Evolutionary conservation across 2,329 filamentous ascomycete species (phyloP).

Genomic region (Aspergillus sp.): DNA sequence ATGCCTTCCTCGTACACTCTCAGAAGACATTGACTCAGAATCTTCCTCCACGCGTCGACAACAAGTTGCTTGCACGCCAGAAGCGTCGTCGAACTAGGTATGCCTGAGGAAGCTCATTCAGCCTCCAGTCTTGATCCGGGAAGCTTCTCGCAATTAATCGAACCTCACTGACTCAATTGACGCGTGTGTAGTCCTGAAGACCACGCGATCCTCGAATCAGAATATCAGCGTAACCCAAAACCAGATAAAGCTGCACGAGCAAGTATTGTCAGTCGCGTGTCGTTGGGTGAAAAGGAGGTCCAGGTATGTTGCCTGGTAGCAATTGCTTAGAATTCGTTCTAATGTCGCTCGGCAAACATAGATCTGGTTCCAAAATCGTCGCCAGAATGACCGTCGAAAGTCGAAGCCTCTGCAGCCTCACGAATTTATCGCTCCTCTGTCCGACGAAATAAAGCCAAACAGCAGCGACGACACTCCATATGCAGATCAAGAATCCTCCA

Average conservation of each 20-base stretch:
- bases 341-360: constrained; percentile 43
- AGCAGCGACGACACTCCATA: constrained; percentile 35
- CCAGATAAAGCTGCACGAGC: constrained; percentile 88
- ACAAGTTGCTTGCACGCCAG: constrained; percentile 63
- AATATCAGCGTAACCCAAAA: constrained; percentile 83
- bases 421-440: constrained; percentile 62
- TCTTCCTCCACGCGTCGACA: constrained; percentile 61
- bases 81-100: constrained; percentile 67
- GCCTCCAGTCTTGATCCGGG: not conserved
- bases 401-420: constrained; percentile 79
- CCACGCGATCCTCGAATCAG: constrained; percentile 83
- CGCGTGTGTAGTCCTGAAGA: constrained; percentile 71
- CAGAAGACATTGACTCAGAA: constrained; percentile 61
- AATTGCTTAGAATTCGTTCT: constrained; percentile 28
- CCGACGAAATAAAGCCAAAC: constrained; percentile 33
- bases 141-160: not conserved
- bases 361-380: constrained; percentile 98
- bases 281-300: constrained; percentile 92
- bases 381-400: constrained; percentile 90
- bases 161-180: constrained; percentile 14
- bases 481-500: constrained; percentile 34
- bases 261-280: constrained; percentile 81
- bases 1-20: constrained; percentile 65
- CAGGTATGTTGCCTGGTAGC: constrained; percentile 66
- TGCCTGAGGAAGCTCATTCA: constrained; percentile 20